Conservation (phyloP, 495 filamentous ascomycete genomes). For the Rhizodiscina lignyota region DNA sequence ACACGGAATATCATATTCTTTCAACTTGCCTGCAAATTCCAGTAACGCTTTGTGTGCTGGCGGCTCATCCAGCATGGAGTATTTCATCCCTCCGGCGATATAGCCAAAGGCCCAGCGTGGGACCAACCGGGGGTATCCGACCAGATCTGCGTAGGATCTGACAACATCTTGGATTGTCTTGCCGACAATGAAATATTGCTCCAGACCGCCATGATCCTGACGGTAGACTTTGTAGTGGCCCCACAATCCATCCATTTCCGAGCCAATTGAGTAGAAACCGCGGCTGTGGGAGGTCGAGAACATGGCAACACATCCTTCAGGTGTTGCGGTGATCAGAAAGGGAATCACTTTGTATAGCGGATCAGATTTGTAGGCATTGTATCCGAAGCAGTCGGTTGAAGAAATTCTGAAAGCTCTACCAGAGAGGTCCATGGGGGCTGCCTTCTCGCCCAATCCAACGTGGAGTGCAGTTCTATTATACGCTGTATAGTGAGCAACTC, state of each 20-base stretch:
- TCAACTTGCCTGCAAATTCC: conserved; percentile 41
- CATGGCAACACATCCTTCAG: conserved; percentile 41
- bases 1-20: conserved; percentile 48
- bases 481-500: conserved; percentile 41
- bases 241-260: conserved; percentile 55
- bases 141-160: conserved; percentile 43
- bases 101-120: conserved; percentile 55
- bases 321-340: conserved; percentile 44
- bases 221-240: conserved; percentile 54
- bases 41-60: conserved; percentile 39
- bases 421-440: conserved; percentile 53
- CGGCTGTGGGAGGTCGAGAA: conserved; percentile 48
- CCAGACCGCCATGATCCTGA: conserved; percentile 51
- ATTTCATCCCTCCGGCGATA: conserved; percentile 52
- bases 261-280: conserved; percentile 48
- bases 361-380: conserved; percentile 52
- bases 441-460: conserved; percentile 52
- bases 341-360: conserved; percentile 61
- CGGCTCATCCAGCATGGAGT: conserved; percentile 45
- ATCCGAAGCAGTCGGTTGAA: conserved; percentile 52
- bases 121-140: conserved; percentile 45
- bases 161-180: conserved; percentile 47
- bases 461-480: conserved; percentile 42
- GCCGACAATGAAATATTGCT: conserved; percentile 52
- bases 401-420: conserved; percentile 47